Conservation (phyloP, 1,139 yeast genomes). For the Saccharomyces pastorianus region DNA sequence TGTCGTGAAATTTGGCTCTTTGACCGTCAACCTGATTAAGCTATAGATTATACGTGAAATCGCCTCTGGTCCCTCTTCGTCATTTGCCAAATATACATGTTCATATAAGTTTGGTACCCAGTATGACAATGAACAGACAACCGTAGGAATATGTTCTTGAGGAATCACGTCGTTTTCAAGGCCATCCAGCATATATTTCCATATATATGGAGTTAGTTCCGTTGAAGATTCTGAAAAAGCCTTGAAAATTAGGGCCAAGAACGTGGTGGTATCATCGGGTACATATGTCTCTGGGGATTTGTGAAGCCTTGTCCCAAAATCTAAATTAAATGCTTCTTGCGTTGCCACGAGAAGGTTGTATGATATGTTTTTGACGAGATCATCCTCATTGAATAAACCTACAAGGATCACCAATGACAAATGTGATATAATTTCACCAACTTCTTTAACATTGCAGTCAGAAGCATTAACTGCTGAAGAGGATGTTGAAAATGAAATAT, state of each 20-base stretch:
- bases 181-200: slow-evolving; percentile 26
- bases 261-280: slow-evolving; percentile 62
- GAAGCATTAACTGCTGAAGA: slow-evolving; percentile 4
- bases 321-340: slow-evolving; percentile 51
- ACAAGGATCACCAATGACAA: slow-evolving; percentile 58
- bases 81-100: slow-evolving; percentile 45
- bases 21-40: slow-evolving; percentile 50
- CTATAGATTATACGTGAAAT: slow-evolving; percentile 55
- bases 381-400: slow-evolving; percentile 53
- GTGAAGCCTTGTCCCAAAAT: slow-evolving; percentile 49
- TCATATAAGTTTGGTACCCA: slow-evolving; percentile 69
- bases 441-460: slow-evolving; percentile 15
- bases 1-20: slow-evolving; percentile 35
- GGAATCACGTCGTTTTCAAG: slow-evolving; percentile 19
- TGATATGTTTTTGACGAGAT: slow-evolving; percentile 55
- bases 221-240: slow-evolving; percentile 52
- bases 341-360: slow-evolving; percentile 57
- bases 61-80: slow-evolving; percentile 50
- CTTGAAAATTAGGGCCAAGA: slow-evolving; percentile 54
- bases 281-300: slow-evolving; percentile 59
- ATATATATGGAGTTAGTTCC: slow-evolving; percentile 41
- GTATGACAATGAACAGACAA: slow-evolving; percentile 54
- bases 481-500: background rate
- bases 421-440: slow-evolving; percentile 38
- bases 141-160: slow-evolving; percentile 18